Evolutionary conservation across 2,329 filamentous ascomycete species (phyloP), one percentile per base, ranked within the genome.

Genomic region (Fusarium praegraminearum): DNA sequence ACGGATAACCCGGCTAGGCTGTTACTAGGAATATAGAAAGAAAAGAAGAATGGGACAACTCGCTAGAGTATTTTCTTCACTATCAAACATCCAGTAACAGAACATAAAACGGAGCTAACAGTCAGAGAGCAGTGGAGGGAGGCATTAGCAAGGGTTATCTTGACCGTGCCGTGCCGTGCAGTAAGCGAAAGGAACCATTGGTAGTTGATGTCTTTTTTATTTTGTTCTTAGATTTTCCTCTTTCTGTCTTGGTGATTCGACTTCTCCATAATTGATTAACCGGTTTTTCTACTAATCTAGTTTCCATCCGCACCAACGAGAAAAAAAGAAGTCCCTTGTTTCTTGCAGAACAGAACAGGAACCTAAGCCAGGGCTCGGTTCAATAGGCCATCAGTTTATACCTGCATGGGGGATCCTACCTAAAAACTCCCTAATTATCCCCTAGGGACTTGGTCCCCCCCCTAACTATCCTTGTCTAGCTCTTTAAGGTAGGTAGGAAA

Each of bases 131-230:
- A 36, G 49, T 52, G 49, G 24, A 51, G 18, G 51, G 24, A 51
- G 22, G 51, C 33, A 58, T 35, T 28, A 22, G 12, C 30, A 54
- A 54, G 65, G 62, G 62, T 67, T 63, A 43, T 44, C 51, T 38
- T 43, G 57, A 51, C 62, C 38, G 51, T 57, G 62, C 64, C 41
- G 41, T 44, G 49, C 62, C 24, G 41, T 43, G 5, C 16, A 46
- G 52, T 53, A 70, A 70, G 51, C 63, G 62, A 67, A 54, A 49
- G 33, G 38, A 46, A 26, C 54, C 22, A 35, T 28, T 45, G 57
- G 45, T 18, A 45, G 33, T 36, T 36, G 55, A 36, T 22, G 15
- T 15, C 24, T 20, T 38, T 51, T 40, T 18, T 20, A 20, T 24
- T 50, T n/a, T 36, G 16, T 51, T 35, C 20, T 11, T 20, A 2